A percentile compares a stretch with the other conserved stretches of the same genome.
Conservation (phyloP, 805 yeast species). For the Saccharomycopsis fermentans region DNA sequence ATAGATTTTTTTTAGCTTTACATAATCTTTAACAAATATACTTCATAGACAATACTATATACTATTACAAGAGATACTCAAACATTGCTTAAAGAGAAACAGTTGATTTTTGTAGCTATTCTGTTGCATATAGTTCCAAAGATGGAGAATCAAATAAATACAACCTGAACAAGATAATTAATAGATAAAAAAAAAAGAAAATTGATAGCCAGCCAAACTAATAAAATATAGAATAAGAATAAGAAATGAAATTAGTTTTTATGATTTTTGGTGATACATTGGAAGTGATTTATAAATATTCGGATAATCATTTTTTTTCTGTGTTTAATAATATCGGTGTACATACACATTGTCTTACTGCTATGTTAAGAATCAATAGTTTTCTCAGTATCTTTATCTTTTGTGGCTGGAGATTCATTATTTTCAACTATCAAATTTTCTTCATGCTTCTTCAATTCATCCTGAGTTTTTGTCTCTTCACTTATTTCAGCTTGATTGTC, state of each 20-base stretch:
- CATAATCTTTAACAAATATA: not conserved
- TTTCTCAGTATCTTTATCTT: not conserved
- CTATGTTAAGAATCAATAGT: not conserved
- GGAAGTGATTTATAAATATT: not conserved
- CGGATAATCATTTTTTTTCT: not conserved
- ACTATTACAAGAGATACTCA: no score
- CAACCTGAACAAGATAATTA: not conserved
- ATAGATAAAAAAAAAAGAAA: not conserved
- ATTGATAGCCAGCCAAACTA: not conserved
- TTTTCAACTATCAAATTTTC: not conserved
- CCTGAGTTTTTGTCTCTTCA: not conserved
- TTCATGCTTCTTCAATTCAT: not conserved
- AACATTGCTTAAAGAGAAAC: no score
- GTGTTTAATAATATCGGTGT: not conserved
- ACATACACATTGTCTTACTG: not conserved
- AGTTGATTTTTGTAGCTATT: no score
- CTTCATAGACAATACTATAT: not conserved
- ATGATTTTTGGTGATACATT: not conserved
- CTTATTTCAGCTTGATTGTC: constrained; percentile 18
- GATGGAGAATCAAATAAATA: not conserved
- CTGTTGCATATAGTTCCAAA: no score
- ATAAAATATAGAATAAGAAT: not conserved
- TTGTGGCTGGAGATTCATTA: not conserved
- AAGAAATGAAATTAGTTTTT: not conserved
- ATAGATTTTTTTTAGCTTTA: not conserved